A percentile compares a stretch with the other conserved stretches of the same genome.
These are phyloP conservation scores for Phallus indusiatus DNA, from an alignment of 768 basidiomycete genomes.

Conservation along the genomic window DNA sequence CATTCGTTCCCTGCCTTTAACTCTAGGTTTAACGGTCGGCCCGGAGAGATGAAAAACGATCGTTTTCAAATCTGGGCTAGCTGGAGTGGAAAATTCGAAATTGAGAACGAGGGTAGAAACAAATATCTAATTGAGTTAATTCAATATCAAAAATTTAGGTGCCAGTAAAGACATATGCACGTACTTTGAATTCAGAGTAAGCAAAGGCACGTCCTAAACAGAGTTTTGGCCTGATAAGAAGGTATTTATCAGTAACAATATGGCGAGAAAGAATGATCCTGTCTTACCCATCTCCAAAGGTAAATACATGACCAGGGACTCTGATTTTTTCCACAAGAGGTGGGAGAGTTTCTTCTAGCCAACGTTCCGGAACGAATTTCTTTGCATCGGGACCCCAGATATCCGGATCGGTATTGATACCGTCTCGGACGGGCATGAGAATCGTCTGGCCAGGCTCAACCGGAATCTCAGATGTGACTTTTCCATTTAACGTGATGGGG, in stretches of 20 bases:
- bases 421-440: constrained; percentile 1
- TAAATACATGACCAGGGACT: neutral
- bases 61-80: neutral
- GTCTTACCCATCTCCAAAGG: neutral
- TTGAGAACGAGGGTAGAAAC: neutral
- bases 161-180: neutral
- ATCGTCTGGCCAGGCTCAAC: neutral
- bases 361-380: constrained; percentile 13
- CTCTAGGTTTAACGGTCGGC: neutral
- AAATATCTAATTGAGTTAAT: neutral
- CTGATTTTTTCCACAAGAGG: neutral
- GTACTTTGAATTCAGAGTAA: neutral
- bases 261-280: too few species aligned
- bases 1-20: neutral
- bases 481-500: neutral
- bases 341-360: neutral
- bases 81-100: neutral
- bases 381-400: constrained; percentile 14
- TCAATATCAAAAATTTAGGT: neutral
- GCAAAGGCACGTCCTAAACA: neutral
- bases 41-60: neutral
- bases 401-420: constrained; percentile 12
- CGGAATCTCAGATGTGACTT: neutral
- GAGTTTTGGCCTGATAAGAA: neutral
- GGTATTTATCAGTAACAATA: neutral